Base-by-base conservation (phyloP, 495 filamentous ascomycete genomes). In the Penicillium egyptiacum region DNA sequence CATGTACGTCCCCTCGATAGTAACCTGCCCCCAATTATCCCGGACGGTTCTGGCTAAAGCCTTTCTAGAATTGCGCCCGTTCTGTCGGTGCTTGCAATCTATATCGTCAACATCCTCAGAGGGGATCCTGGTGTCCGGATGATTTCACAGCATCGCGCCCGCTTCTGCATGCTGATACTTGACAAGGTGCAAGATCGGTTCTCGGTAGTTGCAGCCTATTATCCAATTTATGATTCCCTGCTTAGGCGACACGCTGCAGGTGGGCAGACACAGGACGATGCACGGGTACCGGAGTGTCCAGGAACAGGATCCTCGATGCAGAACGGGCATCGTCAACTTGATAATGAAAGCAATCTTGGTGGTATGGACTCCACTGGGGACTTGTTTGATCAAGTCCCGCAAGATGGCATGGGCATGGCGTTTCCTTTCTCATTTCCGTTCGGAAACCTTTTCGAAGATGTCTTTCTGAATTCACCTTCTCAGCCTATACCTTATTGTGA, bases 141-240 rank as follows among this genome's bases (percentile, higher is more conserved):
- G 28, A 51, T 64, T 35, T 65, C 65, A 7, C 51, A 58, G 17
- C 53, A 68, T 41, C 39, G 65, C 26, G 65, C 62, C 3, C 65
- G 54, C 16, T 56, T 68, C 19, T 68, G 65, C 43, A 64, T 68
- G 65, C 25, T 49, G 10, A 51, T 66, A 40, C 49, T 58, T 4
- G 40, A 55, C n/a, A 53, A 54, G 17, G 26, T 59, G 23, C 56
- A 54, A 30, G 56, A 59, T 43, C 22, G 56, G 8, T 53, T 59
- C 11, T 50, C 56, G 5, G 43, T 59, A 6, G 35, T 59, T 19
- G 50, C 56, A 5, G 42, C 56, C 23, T 59, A 44, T 19, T 47
- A 41, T 23, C 56, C 56, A 5, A 59, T 59, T 10, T 59, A 53
- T 30, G 56, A 59, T 11, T 41, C 56, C 7, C 25, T 54, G 5